Evolutionary conservation across 441 rosid genomes (phyloP).

Genomic region (Mallotus japonicus): DNA sequence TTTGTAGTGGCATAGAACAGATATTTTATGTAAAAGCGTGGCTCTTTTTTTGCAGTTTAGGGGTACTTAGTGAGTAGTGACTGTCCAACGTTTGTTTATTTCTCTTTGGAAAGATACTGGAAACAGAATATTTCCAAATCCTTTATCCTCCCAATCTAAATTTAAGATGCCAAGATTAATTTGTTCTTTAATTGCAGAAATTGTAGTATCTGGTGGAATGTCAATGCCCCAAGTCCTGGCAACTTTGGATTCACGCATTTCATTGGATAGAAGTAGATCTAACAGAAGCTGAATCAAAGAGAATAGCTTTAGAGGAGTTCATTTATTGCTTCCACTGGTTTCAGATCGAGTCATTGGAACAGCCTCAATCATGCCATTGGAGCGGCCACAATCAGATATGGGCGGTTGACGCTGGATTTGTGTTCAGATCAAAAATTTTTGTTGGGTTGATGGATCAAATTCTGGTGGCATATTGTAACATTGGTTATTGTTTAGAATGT

Average conservation of each 20-base stretch:
- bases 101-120: neutral
- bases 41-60: neutral
- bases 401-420: conserved; percentile 14
- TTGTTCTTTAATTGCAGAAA: conserved; percentile 58
- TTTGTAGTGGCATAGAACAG: neutral
- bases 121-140: neutral
- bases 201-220: conserved; percentile 96
- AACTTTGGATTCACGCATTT: conserved; percentile 50
- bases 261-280: conserved; percentile 62
- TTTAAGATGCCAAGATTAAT: neutral
- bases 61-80: neutral
- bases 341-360: conserved; percentile 22
- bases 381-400: conserved; percentile 12
- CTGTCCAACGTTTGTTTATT: neutral
- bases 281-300: conserved; percentile 50
- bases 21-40: neutral
- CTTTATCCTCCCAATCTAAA: neutral
- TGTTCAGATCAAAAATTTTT: conserved; percentile 7
- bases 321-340: conserved; percentile 17
- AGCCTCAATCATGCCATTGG: conserved; percentile 11
- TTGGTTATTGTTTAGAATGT: conserved; percentile 32
- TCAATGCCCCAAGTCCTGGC: conserved; percentile 94
- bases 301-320: conserved; percentile 24
- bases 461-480: conserved; percentile 33
- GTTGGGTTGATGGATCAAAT: conserved; percentile 16